Evolutionary conservation across 768 basidiomycete species (phyloP).

Genomic region (Hypholoma sublateritium): DNA sequence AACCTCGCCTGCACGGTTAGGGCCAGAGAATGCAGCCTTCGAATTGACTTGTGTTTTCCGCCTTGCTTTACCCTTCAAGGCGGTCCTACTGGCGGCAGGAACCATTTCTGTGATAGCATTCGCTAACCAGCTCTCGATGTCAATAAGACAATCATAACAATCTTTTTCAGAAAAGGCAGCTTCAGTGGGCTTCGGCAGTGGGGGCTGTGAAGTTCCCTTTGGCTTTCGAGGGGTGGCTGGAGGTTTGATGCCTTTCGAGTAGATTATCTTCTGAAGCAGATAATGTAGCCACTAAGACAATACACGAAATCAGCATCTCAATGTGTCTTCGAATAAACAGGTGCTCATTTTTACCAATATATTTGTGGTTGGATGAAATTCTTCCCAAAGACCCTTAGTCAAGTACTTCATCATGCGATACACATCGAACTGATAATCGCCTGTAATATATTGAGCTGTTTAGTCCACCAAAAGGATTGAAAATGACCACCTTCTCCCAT

Average conservation of each 20-base stretch:
- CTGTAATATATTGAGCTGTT: constrained; percentile 32
- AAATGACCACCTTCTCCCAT: constrained; percentile 74
- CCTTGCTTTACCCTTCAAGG: constrained; percentile 34
- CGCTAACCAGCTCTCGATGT: constrained; percentile 61
- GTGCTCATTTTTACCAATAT: constrained; percentile 69
- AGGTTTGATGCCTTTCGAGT: constrained; percentile 64
- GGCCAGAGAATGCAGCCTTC: constrained; percentile 23
- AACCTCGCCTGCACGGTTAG: constrained; percentile 58
- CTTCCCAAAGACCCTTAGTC: constrained; percentile 67
- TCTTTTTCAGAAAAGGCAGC: constrained; percentile 59
- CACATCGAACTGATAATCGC: constrained; percentile 93
- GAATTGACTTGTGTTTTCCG: constrained; percentile 24
- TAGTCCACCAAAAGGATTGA: neutral
- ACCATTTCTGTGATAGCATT: constrained; percentile 39
- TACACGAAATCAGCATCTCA: neutral
- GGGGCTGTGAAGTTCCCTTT: constrained; percentile 22
- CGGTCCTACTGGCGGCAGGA: constrained; percentile 16
- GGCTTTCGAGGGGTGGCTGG: constrained; percentile 45
- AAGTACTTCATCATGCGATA: constrained; percentile 84
- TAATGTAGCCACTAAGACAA: constrained; percentile 86
- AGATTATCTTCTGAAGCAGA: constrained; percentile 68
- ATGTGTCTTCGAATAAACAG: neutral
- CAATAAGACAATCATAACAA: constrained; percentile 68
- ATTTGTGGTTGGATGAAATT: constrained; percentile 81
- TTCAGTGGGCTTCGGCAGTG: constrained; percentile 10